Conservation (phyloP, 1,284 basidiomycete genomes). For the Ceratorhiza oryzae-sativae region DNA sequence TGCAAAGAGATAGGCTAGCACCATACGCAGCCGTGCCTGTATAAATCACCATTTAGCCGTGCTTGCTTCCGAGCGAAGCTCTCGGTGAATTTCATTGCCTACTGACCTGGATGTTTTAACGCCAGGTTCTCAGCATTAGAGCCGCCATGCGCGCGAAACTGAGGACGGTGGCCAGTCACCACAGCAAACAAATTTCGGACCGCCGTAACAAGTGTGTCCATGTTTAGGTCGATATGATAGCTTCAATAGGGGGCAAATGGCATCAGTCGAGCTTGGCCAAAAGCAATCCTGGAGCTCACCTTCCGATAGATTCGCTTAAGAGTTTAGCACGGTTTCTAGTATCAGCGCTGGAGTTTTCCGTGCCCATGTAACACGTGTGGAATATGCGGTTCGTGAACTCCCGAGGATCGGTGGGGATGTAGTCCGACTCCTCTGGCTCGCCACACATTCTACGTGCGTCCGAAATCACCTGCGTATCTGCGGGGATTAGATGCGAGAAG, state of each 20-base stretch:
- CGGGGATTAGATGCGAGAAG: constrained; percentile 22
- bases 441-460: constrained; percentile 91
- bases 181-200: constrained; percentile 83
- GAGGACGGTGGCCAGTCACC: constrained; percentile 83
- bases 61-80: constrained; percentile 10
- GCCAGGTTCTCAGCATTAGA: constrained; percentile 90
- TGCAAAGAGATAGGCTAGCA: constrained; percentile 96
- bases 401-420: constrained; percentile 82
- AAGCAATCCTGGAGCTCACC: constrained; percentile 56
- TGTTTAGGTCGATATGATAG: constrained; percentile 95
- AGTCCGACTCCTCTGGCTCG: constrained; percentile 78
- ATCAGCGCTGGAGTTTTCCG: constrained; percentile 90
- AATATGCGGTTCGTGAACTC: constrained; percentile 90
- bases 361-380: constrained; percentile 99
- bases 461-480: constrained; percentile 85
- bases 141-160: constrained; percentile 90
- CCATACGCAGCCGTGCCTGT: constrained; percentile 91
- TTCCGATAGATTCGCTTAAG: constrained; percentile 87
- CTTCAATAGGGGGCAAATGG: constrained; percentile 55
- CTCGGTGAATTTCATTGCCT: constrained; percentile 7
- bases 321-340: constrained; percentile 87
- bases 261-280: background rate
- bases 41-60: constrained; percentile 23
- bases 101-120: constrained; percentile 90
- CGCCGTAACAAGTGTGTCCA: constrained; percentile 90